Percentiles rank a stretch among this genome's conserved stretches.
These are phyloP conservation scores for Aspergillus transmontanensis DNA, from an alignment of 2,329 filamentous ascomycete species.

Conservation along the genomic window DNA sequence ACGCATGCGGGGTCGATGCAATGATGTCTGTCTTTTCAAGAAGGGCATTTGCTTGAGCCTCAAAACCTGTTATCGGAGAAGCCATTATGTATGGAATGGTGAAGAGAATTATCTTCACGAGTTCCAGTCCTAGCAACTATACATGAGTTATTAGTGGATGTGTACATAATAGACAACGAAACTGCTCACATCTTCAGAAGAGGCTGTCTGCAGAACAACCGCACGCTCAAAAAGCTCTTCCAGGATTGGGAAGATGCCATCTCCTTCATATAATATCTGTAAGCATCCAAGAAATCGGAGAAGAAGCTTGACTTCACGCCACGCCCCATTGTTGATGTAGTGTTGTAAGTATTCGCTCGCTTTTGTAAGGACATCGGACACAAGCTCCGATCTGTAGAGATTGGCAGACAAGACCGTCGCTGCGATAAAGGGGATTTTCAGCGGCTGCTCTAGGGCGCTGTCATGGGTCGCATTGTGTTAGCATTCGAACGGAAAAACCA, in stretches of 20 bases:
- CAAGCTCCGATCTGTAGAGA: slow-evolving; percentile 72
- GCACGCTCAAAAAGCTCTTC: slow-evolving; percentile 89
- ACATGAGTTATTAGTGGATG: slow-evolving; percentile 20
- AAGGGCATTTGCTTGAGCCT: slow-evolving; percentile 73
- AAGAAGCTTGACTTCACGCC: slow-evolving; percentile 88
- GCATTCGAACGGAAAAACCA: background rate
- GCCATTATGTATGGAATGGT: slow-evolving; percentile 90
- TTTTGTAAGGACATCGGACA: slow-evolving; percentile 68
- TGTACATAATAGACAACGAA: background rate
- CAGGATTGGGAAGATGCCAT: slow-evolving; percentile 81
- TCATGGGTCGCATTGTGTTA: slow-evolving; percentile 21
- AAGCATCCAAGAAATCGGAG: slow-evolving; percentile 88
- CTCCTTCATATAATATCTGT: slow-evolving; percentile 76
- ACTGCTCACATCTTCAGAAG: slow-evolving; percentile 80
- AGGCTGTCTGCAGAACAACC: slow-evolving; percentile 90
- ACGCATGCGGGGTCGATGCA: slow-evolving; percentile 79
- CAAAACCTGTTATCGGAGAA: slow-evolving; percentile 68
- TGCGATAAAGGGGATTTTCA: slow-evolving; percentile 95
- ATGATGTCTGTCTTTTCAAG: slow-evolving; percentile 96
- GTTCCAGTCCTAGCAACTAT: slow-evolving; percentile 70
- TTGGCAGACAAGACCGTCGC: slow-evolving; percentile 81
- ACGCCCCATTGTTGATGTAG: slow-evolving; percentile 71
- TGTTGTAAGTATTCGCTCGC: slow-evolving; percentile 65
- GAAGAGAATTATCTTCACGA: slow-evolving; percentile 94
- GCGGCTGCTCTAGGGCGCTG: slow-evolving; percentile 80